These are phyloP conservation scores for Globisporangium barbulae DNA, from an alignment of 352 stramenopile species.

Conservation along the genomic window DNA sequence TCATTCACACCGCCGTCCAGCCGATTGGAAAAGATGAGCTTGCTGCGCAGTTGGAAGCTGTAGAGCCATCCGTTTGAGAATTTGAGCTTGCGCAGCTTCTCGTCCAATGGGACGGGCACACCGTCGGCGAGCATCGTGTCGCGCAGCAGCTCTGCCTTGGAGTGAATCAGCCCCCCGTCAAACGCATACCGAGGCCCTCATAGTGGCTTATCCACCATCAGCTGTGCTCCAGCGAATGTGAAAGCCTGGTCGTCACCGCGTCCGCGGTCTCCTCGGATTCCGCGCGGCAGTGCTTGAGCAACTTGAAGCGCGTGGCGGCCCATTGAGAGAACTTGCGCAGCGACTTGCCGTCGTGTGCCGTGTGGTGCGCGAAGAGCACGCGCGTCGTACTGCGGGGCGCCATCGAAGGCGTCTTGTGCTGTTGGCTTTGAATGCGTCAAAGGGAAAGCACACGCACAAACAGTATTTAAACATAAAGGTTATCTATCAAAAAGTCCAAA, in stretches of 20 bases:
- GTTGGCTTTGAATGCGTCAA: neutral
- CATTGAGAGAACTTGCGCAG: neutral
- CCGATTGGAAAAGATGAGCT: neutral
- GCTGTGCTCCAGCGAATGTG: neutral
- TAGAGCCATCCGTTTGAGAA: constrained; percentile 8
- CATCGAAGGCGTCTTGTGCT: neutral
- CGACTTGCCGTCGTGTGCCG: neutral
- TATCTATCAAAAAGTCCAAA: neutral
- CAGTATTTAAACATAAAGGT: neutral
- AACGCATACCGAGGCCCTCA: neutral
- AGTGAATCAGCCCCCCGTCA: neutral
- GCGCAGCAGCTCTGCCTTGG: neutral
- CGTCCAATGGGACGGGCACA: neutral
- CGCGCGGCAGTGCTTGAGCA: neutral
- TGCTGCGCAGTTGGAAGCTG: constrained; percentile 1
- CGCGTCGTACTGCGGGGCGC: neutral
- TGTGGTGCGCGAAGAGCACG: neutral
- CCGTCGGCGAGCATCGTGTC: constrained; percentile 1
- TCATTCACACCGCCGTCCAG: neutral
- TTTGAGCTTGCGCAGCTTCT: constrained; percentile 5
- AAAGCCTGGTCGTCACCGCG: neutral
- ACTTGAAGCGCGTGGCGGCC: neutral
- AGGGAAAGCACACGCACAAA: neutral
- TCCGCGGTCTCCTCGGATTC: neutral
- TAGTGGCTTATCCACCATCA: neutral